Evolutionary conservation across 169 alveolate genomes (phyloP).

Genomic region (Eimeria brunetti): DNA sequence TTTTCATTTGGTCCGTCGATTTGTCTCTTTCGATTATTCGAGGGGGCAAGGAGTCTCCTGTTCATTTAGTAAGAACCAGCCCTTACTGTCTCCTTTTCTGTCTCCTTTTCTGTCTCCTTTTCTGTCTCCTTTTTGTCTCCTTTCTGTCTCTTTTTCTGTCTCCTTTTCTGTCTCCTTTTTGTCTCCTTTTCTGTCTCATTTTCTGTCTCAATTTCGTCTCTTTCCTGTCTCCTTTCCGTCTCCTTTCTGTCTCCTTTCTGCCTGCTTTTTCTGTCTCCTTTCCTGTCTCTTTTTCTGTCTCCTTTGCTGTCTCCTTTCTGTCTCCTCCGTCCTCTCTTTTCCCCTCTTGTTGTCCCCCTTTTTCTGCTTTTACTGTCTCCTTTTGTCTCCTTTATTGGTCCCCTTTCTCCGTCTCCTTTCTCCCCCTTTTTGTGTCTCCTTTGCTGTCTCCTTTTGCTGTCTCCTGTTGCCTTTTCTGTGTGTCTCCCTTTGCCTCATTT

Average conservation of each 20-base stretch:
- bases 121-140: background rate
- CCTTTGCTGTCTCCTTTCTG: background rate
- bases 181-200: background rate
- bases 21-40: conserved; percentile 11
- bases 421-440: background rate
- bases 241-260: no score
- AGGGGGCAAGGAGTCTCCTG: conserved; percentile 24
- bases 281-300: conserved; percentile 9
- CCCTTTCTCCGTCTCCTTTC: background rate
- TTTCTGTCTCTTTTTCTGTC: background rate
- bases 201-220: background rate
- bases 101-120: background rate
- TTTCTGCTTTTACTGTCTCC: background rate
- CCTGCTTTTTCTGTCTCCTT: background rate
- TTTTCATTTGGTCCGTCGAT: conserved; percentile 11
- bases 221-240: background rate
- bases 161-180: background rate
- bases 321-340: background rate
- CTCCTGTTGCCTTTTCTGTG: background rate
- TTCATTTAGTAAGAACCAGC: background rate
- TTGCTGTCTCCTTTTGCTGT: background rate
- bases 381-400: background rate
- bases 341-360: no score
- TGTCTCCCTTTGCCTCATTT: background rate
- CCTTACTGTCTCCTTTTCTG: background rate